Evolutionary conservation across 805 yeast genomes (phyloP).

Genomic region (Wickerhamomyces chambardii): DNA sequence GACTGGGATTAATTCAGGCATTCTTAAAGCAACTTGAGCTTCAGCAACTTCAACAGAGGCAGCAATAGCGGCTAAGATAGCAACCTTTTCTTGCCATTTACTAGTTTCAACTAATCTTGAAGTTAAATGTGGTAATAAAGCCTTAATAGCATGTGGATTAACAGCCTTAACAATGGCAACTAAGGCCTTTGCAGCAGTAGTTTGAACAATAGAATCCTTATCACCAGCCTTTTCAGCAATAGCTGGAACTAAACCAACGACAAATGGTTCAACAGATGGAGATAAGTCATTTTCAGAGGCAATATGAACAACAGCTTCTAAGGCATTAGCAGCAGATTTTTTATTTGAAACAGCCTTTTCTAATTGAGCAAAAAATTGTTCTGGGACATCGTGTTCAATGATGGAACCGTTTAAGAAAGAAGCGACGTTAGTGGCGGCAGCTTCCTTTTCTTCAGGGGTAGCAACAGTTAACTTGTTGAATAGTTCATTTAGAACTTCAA

Average conservation of each 20-base stretch:
- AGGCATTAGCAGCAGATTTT: slow-evolving; percentile 76
- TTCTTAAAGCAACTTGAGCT: slow-evolving; percentile 93
- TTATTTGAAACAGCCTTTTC: slow-evolving; percentile 70
- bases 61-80: slow-evolving; percentile 78
- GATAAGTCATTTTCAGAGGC: slow-evolving; percentile 71
- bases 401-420: slow-evolving; percentile 93
- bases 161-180: slow-evolving; percentile 68
- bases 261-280: slow-evolving; percentile 94
- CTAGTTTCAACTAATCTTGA: slow-evolving; percentile 57
- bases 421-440: slow-evolving; percentile 84
- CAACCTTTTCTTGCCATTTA: slow-evolving; percentile 98
- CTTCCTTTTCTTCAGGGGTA: slow-evolving; percentile 69
- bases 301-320: slow-evolving; percentile 78
- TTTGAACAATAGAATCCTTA: slow-evolving; percentile 71
- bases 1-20: slow-evolving; percentile 99
- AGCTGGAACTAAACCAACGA: slow-evolving; percentile 66
- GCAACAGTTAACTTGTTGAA: slow-evolving; percentile 91
- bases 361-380: slow-evolving; percentile 73
- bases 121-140: slow-evolving; percentile 74
- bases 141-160: slow-evolving; percentile 92
- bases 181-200: slow-evolving; percentile 69
- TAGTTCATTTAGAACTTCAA: slow-evolving; percentile 84
- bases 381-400: slow-evolving; percentile 98
- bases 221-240: slow-evolving; percentile 83
- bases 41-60: slow-evolving; percentile 90